phyloP scores from a whole-genome alignment of 164 flowering plant species.

The Tinospora cordifolia region DNA sequence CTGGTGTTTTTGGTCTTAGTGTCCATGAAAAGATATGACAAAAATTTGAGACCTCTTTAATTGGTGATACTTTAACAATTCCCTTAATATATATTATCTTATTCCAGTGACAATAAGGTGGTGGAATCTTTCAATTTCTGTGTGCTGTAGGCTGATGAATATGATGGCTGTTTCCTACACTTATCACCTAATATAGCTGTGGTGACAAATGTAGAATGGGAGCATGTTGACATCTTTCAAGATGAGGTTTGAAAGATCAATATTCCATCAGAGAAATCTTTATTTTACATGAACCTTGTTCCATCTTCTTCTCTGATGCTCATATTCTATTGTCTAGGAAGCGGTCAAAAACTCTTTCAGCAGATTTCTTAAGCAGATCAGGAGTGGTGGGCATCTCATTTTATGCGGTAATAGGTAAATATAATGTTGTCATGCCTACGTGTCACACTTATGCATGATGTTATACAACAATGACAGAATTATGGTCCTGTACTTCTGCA shows the following conservation, averaged over 20 bases:
- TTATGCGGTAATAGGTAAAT: slow-evolving; percentile 42
- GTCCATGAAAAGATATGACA: too few species aligned
- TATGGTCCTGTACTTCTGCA: too few species aligned
- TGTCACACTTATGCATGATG: background rate
- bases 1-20: too few species aligned
- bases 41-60: too few species aligned
- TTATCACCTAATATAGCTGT: slow-evolving; percentile 36
- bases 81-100: background rate
- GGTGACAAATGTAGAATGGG: slow-evolving; percentile 46
- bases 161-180: slow-evolving; percentile 39
- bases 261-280: background rate
- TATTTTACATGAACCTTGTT: background rate
- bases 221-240: slow-evolving; percentile 42
- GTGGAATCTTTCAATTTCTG: background rate
- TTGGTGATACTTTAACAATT: background rate
- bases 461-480: too few species aligned
- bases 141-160: slow-evolving; percentile 42
- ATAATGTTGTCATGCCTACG: background rate
- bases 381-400: slow-evolving; percentile 34
- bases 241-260: slow-evolving; percentile 30
- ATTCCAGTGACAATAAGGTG: background rate
- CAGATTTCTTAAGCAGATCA: slow-evolving; percentile 33
- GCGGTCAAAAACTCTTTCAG: slow-evolving; percentile 28
- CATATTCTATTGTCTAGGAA: slow-evolving; percentile 19
- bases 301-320: background rate